Percentiles rank a stretch among this genome's conserved stretches.
Evolutionary conservation across 1,284 basidiomycete species (phyloP).

Genomic region (Ustilago nuda): DNA sequence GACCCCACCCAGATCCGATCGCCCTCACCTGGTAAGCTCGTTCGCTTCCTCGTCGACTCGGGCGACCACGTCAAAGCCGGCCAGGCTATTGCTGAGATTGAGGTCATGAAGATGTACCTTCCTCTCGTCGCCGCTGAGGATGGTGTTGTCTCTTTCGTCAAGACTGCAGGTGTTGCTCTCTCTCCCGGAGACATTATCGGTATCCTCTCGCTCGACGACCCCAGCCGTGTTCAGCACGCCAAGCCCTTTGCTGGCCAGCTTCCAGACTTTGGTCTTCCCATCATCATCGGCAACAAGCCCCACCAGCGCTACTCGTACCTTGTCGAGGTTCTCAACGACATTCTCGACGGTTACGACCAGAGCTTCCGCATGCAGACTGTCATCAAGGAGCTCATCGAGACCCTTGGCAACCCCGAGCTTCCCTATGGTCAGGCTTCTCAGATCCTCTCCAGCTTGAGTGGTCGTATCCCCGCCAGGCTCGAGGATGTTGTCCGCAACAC

Average conservation of each 20-base stretch:
- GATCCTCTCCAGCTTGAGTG: constrained; percentile 88
- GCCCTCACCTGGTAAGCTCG: constrained; percentile 95
- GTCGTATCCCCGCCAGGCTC: constrained; percentile 81
- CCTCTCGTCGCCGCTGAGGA: constrained; percentile 90
- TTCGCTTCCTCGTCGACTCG: constrained; percentile 93
- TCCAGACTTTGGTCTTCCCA: constrained; percentile 75
- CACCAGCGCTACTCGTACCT: constrained; percentile 86
- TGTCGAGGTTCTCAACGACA: constrained; percentile 85
- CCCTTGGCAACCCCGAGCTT: constrained; percentile 84
- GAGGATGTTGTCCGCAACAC: constrained; percentile 86
- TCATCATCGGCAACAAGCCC: constrained; percentile 88
- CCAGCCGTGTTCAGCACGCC: constrained; percentile 95
- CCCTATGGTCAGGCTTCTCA: constrained; percentile 88
- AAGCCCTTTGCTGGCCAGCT: constrained; percentile 97
- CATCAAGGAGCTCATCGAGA: constrained; percentile 82
- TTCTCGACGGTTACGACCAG: constrained; percentile 71
- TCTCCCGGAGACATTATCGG: constrained; percentile 98
- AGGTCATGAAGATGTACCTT: constrained; percentile 72
- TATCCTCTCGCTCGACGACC: constrained; percentile 96
- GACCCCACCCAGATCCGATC: constrained; percentile 97
- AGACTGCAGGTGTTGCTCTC: constrained; percentile 95
- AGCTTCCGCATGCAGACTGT: constrained; percentile 75
- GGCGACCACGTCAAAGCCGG: constrained; percentile 97
- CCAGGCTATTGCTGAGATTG: constrained; percentile 97
- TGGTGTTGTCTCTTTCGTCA: constrained; percentile 84